Evolutionary conservation across 192 early-diverging fungal genomes (phyloP).

Genomic region (Entomortierella parvispora): DNA sequence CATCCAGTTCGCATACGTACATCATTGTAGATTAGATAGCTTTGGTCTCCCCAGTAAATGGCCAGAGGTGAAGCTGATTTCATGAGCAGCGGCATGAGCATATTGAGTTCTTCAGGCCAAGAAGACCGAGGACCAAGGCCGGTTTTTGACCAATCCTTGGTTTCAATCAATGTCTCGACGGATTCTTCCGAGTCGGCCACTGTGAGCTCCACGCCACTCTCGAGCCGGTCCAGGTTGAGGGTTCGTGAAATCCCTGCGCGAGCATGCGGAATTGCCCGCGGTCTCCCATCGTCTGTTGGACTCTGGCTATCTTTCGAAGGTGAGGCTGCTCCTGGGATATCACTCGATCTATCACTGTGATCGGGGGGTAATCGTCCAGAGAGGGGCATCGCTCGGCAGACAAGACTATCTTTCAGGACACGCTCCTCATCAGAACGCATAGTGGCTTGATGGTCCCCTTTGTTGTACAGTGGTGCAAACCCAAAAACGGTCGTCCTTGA

Average conservation of each 20-base stretch:
- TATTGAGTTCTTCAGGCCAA: conserved; percentile 33
- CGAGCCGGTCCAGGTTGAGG: conserved; percentile 13
- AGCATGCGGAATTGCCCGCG: conserved; percentile 11
- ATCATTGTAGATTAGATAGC: conserved; percentile 32
- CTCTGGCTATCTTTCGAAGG: neutral
- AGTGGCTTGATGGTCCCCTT: conserved; percentile 8
- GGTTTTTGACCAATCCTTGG: conserved; percentile 51
- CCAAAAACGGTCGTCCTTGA: conserved; percentile 24
- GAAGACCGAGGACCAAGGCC: conserved; percentile 27
- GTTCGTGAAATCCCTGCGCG: conserved; percentile 25
- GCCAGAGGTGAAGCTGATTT: conserved; percentile 23
- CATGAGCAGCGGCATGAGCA: conserved; percentile 7
- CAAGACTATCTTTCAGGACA: neutral
- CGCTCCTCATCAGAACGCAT: conserved; percentile 1
- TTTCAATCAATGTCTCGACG: conserved; percentile 15
- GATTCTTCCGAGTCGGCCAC: conserved; percentile 20
- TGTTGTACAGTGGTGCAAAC: conserved; percentile 20
- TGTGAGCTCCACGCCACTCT: neutral
- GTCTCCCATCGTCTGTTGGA: neutral
- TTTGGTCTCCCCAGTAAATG: conserved; percentile 31
- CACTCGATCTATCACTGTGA: too few relatives aligned
- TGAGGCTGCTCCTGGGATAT: neutral
- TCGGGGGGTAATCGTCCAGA: too few relatives aligned
- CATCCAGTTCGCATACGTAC: conserved; percentile 32
- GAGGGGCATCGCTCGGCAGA: too few relatives aligned